A percentile compares a stretch with the other conserved stretches of the same genome.
Evolutionary conservation across 2,329 filamentous ascomycete species (phyloP).

Genomic region (Lachnum nothofagi): DNA sequence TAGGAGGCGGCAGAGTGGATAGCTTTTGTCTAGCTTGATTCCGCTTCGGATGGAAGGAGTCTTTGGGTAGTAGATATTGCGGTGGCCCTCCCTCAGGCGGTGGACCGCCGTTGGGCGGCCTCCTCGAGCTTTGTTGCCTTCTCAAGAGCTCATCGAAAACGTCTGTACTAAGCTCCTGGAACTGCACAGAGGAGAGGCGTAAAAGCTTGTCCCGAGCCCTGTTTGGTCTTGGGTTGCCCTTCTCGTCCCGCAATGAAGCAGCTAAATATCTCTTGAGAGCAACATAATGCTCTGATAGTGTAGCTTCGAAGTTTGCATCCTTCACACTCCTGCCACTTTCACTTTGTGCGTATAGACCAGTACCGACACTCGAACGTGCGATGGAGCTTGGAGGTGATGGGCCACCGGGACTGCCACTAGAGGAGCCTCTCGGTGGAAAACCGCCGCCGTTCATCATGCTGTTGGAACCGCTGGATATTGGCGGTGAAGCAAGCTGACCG

Average conservation of each 20-base stretch:
- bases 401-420: slow-evolving; percentile 48
- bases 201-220: slow-evolving; percentile 92
- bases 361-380: slow-evolving; percentile 77
- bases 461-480: slow-evolving; percentile 59
- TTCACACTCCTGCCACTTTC: slow-evolving; percentile 59
- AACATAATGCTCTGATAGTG: slow-evolving; percentile 75
- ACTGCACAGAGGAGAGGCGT: slow-evolving; percentile 83
- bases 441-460: slow-evolving; percentile 55
- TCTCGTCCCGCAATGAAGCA: slow-evolving; percentile 66
- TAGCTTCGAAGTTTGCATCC: slow-evolving; percentile 59
- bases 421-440: slow-evolving; percentile 45
- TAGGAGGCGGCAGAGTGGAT: slow-evolving; percentile 76
- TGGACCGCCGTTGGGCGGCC: slow-evolving; percentile 47
- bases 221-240: slow-evolving; percentile 69
- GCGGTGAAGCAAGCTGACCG: slow-evolving; percentile 62
- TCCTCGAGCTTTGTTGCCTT: slow-evolving; percentile 64
- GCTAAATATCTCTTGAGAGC: slow-evolving; percentile 65
- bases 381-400: slow-evolving; percentile 87
- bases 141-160: slow-evolving; percentile 92
- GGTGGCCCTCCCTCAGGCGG: slow-evolving; percentile 49
- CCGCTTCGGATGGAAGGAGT: slow-evolving; percentile 89
- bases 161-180: slow-evolving; percentile 95
- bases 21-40: slow-evolving; percentile 97
- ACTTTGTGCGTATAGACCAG: slow-evolving; percentile 61
- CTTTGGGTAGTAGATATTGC: slow-evolving; percentile 73